phyloP scores from a whole-genome alignment of 2,329 filamentous ascomycete genomes.

The Colletotrichum paranaense region DNA sequence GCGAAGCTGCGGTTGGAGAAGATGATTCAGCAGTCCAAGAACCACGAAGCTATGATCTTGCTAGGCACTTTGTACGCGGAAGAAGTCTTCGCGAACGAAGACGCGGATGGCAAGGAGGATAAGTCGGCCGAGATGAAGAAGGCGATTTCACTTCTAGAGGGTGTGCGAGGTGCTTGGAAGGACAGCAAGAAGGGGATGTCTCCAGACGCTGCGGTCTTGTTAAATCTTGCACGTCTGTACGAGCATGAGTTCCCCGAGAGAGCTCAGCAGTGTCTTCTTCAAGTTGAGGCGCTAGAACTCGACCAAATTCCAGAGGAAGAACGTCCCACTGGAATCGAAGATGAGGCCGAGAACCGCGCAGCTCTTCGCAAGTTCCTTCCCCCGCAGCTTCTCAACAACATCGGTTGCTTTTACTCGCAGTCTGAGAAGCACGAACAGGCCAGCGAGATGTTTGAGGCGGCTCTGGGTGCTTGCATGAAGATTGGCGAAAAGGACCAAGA shows the following conservation, averaged over 20 bases:
- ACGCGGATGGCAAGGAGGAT: constrained; percentile 81
- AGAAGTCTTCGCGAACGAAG: constrained; percentile 86
- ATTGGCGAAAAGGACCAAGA: constrained; percentile 80
- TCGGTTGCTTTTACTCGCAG: constrained; percentile 95
- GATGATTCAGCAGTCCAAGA: constrained; percentile 87
- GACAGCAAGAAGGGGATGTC: constrained; percentile 86
- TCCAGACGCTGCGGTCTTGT: constrained; percentile 86
- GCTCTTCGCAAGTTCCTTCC: constrained; percentile 82
- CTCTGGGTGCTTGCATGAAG: constrained; percentile 86
- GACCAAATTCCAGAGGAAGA: constrained; percentile 81
- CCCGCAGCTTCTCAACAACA: constrained; percentile 95
- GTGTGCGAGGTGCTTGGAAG: constrained; percentile 89
- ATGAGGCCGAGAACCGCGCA: constrained; percentile 69
- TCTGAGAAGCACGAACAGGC: constrained; percentile 83
- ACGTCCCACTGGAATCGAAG: constrained; percentile 63
- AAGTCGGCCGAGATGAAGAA: constrained; percentile 88
- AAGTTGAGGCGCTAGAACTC: constrained; percentile 91
- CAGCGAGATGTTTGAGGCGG: constrained; percentile 91
- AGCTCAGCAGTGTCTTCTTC: constrained; percentile 89
- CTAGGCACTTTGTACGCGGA: constrained; percentile 94
- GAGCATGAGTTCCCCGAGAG: constrained; percentile 89
- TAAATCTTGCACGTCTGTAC: constrained; percentile 93
- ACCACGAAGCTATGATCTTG: constrained; percentile 89
- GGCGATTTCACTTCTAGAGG: constrained; percentile 85
- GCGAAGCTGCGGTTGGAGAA: constrained; percentile 95